Evolutionary conservation across 1,284 basidiomycete genomes (phyloP).

Genomic region (Pseudozyma hubeiensis): DNA sequence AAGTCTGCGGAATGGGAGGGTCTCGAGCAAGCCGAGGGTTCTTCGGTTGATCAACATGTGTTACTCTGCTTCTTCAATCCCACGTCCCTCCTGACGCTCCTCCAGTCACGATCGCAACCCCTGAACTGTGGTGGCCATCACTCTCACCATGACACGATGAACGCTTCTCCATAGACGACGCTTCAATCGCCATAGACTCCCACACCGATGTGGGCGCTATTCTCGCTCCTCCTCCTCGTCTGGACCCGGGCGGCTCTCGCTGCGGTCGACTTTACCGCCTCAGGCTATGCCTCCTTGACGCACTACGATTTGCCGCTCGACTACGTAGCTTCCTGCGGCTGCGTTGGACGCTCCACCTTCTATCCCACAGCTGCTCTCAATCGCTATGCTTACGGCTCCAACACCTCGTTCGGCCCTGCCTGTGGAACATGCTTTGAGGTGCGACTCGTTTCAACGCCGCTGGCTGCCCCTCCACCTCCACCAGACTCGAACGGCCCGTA

Average conservation of each 20-base stretch:
- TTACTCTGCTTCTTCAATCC: background rate
- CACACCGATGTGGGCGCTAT: conserved; percentile 1
- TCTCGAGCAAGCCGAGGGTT: background rate
- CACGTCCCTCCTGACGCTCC: too few species aligned
- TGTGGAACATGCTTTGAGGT: conserved; percentile 56
- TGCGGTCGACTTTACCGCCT: conserved; percentile 26
- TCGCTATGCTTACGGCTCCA: conserved; percentile 47
- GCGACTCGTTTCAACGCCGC: conserved; percentile 49
- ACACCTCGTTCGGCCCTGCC: conserved; percentile 52
- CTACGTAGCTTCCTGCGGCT: conserved; percentile 62
- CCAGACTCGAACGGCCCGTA: conserved; percentile 24
- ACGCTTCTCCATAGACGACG: too few species aligned
- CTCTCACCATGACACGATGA: too few species aligned
- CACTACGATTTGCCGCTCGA: conserved; percentile 56
- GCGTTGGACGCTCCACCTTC: conserved; percentile 46
- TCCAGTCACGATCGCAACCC: too few species aligned
- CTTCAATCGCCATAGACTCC: background rate
- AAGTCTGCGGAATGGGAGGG: conserved; percentile 1
- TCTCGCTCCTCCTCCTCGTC: conserved; percentile 6
- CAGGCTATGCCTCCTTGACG: conserved; percentile 55
- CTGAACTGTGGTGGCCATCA: too few species aligned
- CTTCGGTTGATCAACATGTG: background rate
- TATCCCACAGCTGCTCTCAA: conserved; percentile 60
- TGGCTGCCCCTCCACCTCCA: conserved; percentile 32
- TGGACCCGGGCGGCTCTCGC: background rate